Evolutionary conservation across 1,284 basidiomycete genomes (phyloP), one percentile per base, ranked within the genome.

Genomic region (Ganoderma leucocontextum): DNA sequence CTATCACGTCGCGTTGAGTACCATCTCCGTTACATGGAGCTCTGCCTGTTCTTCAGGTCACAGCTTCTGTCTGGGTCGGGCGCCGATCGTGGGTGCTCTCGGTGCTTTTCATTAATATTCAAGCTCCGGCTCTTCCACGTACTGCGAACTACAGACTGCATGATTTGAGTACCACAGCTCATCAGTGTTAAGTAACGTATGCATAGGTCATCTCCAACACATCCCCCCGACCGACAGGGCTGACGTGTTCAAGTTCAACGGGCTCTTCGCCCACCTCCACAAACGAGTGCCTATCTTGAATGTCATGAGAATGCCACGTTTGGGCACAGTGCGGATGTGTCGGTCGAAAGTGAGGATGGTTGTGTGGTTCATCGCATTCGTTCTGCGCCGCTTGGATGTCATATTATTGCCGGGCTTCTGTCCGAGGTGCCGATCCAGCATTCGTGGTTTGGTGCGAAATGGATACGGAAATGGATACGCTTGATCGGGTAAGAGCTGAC

Each of bases 311-410:
- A n/a, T 38, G 55, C 58, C 35, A 39, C n/a, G 38, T 39, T 60
- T 38, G 39, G 58, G 29, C 10, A 36, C 55, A 15, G 17, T 2
- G 8, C 55, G 55, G 55, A n/a, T 57, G 41, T 22, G 55, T 35
- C 33, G 25, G 53, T 58, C 53, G n/a, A n/a, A 36, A 29, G 25
- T 55, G 52, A 25, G 19, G 33, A 17, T 19, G 35, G 58, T 66
- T 57, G 64, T 62, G 41, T 22, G 10, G 44, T 57, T 55, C 64
- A 66, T 36, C 47, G 64, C 64, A 62, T 57, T 53, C 5, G 19
- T 58, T 36, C 49, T 65, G 47, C 47, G 64, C 64, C 63, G 63
- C 63, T 64, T 49, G 42, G 58, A 39, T 64, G 57, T 36, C 55
- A 42, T 59, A 13, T 13, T 38, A 29, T 12, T 47, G 25, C 38